Conservation (phyloP, 140 eudicot species). For the Stevia rebaudiana region DNA sequence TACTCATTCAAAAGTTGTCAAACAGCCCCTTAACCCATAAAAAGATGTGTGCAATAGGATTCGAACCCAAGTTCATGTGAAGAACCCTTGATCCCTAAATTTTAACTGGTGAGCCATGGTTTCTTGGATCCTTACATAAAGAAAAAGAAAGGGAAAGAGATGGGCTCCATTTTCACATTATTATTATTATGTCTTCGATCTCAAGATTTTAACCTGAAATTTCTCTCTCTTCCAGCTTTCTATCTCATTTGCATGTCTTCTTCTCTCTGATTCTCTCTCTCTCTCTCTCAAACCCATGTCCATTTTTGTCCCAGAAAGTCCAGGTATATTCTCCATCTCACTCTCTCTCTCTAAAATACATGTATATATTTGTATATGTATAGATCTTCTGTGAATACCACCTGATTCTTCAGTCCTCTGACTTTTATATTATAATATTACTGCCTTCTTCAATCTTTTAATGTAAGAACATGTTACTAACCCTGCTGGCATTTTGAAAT, state of each 20-base stretch:
- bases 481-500: slow-evolving; percentile 27
- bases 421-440: slow-evolving; percentile 22
- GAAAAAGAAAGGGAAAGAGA: slow-evolving; percentile 15
- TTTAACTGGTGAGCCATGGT: no score
- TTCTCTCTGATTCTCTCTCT: slow-evolving; percentile 27
- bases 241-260: slow-evolving; percentile 34
- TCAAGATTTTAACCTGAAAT: slow-evolving; percentile 27
- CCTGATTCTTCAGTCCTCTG: slow-evolving; percentile 35
- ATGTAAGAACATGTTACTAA: slow-evolving; percentile 29
- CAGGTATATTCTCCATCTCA: slow-evolving; percentile 32
- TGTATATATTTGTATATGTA: slow-evolving; percentile 12
- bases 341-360: slow-evolving; percentile 6
- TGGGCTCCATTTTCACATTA: slow-evolving; percentile 54
- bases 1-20: no score
- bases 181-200: slow-evolving; percentile 33
- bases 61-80: no score
- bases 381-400: slow-evolving; percentile 31
- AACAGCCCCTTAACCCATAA: no score
- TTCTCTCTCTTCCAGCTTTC: slow-evolving; percentile 29
- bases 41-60: no score
- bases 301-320: slow-evolving; percentile 46
- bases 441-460: slow-evolving; percentile 30
- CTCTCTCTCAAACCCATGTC: slow-evolving; percentile 33
- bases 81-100: no score
- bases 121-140: slow-evolving; percentile 32